A percentile compares a stretch with the other conserved stretches of the same genome.
phyloP scores from a whole-genome alignment of 2,329 filamentous ascomycete species.

The Purpureocillium takamizusanense region DNA sequence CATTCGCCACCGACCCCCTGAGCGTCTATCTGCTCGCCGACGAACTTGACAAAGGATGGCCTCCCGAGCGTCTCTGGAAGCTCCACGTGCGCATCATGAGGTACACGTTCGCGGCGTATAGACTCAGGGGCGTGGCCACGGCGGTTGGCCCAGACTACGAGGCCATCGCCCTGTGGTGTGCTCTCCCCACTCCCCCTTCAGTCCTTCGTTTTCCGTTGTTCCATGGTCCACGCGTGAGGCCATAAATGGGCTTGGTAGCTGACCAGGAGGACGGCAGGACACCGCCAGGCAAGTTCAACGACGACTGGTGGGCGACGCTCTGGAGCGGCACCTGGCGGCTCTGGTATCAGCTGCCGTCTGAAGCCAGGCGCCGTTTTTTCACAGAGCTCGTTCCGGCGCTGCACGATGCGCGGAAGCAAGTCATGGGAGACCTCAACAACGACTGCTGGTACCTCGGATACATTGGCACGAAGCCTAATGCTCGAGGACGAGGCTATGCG shows the following conservation, averaged over 20 bases:
- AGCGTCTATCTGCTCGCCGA: constrained; percentile 67
- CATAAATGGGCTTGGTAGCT: too few species aligned
- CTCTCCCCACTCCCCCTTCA: background rate
- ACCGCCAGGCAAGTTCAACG: constrained; percentile 64
- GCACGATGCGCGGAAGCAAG: constrained; percentile 59
- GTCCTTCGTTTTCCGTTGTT: too few species aligned
- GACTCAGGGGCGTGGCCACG: constrained; percentile 64
- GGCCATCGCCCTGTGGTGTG: constrained; percentile 69
- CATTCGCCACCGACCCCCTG: constrained; percentile 68
- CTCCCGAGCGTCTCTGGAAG: constrained; percentile 62
- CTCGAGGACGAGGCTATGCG: constrained; percentile 65
- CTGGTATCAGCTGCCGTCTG: constrained; percentile 61
- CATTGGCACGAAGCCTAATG: constrained; percentile 64
- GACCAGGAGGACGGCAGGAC: constrained; percentile 45
- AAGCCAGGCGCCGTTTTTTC: constrained; percentile 69
- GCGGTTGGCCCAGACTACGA: constrained; percentile 69
- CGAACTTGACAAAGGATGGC: constrained; percentile 54
- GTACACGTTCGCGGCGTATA: constrained; percentile 68
- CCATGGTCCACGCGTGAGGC: too few species aligned
- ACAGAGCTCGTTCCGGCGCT: constrained; percentile 67
- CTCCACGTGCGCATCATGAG: constrained; percentile 70
- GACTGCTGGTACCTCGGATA: constrained; percentile 78
- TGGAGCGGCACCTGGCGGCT: constrained; percentile 72
- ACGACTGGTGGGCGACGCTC: constrained; percentile 62
- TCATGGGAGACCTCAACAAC: constrained; percentile 57